Conservation (phyloP, 306 rosid genomes). For the Lagenaria siceraria region DNA sequence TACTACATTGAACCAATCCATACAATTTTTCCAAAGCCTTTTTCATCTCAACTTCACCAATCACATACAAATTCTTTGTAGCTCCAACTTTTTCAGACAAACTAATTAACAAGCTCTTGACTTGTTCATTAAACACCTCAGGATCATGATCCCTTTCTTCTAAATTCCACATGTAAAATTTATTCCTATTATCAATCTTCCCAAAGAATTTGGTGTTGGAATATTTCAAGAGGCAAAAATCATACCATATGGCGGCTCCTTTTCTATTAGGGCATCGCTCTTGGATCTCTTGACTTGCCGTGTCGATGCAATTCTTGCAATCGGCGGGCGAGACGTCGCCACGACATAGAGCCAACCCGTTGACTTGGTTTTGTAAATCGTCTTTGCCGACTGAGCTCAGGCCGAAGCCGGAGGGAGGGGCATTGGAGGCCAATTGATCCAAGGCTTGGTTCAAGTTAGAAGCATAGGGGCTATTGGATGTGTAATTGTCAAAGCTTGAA, state of each 20-base stretch:
- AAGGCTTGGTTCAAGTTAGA: constrained; percentile 15
- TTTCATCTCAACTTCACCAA: constrained; percentile 13
- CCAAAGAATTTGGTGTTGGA: constrained; percentile 20
- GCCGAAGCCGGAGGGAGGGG: constrained; percentile 23
- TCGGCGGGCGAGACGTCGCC: constrained; percentile 14
- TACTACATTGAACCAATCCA: constrained; percentile 25
- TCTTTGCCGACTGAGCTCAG: constrained; percentile 7
- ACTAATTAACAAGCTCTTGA: constrained; percentile 14
- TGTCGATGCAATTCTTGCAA: constrained; percentile 18
- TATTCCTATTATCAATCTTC: constrained; percentile 16
- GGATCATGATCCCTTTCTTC: constrained; percentile 8
- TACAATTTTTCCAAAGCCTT: constrained; percentile 7
- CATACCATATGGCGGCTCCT: constrained; percentile 29
- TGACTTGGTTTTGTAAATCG: constrained; percentile 9
- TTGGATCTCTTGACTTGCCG: constrained; percentile 13
- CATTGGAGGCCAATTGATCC: constrained; percentile 5
- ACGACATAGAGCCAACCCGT: constrained; percentile 28
- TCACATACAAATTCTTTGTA: constrained; percentile 4
- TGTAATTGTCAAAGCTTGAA: constrained; percentile 30
- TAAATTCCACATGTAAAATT: constrained; percentile 23
- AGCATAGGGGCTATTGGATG: constrained; percentile 20
- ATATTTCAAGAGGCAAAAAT: constrained; percentile 25
- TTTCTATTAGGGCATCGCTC: constrained; percentile 18
- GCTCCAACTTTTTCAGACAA: constrained; percentile 9
- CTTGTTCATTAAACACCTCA: constrained; percentile 6